These are phyloP conservation scores for Neobulgaria alba DNA, from an alignment of 2,329 filamentous ascomycete species.

Conservation along the genomic window DNA sequence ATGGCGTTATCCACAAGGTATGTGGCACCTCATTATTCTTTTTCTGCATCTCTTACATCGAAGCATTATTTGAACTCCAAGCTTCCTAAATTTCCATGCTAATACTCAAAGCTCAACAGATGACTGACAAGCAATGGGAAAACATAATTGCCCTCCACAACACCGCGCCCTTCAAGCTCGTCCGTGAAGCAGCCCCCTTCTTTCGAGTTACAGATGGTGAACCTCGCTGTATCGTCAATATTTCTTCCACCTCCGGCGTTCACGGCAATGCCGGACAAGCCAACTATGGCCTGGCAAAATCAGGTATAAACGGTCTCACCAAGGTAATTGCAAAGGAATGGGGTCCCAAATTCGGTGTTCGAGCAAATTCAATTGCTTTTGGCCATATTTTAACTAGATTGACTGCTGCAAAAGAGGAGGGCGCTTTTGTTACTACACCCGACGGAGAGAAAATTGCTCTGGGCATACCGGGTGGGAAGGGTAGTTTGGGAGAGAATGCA, in stretches of 20 bases:
- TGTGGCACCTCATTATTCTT: conserved; percentile 5
- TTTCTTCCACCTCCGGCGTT: conserved; percentile 71
- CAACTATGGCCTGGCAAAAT: conserved; percentile 82
- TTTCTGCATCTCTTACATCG: background rate
- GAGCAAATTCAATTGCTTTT: conserved; percentile 77
- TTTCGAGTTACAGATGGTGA: conserved; percentile 82
- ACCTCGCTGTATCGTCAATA: conserved; percentile 72
- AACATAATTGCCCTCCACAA: conserved; percentile 77
- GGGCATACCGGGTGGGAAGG: conserved; percentile 59
- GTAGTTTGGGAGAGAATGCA: conserved; percentile 32
- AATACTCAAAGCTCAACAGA: conserved; percentile 38
- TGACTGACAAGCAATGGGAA: conserved; percentile 86
- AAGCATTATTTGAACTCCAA: too few relatives aligned
- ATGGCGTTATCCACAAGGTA: conserved; percentile 81
- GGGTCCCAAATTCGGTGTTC: conserved; percentile 75
- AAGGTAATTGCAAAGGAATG: conserved; percentile 91
- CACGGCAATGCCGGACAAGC: conserved; percentile 87
- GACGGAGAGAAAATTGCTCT: conserved; percentile 67
- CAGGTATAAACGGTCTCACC: conserved; percentile 71
- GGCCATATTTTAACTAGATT: conserved; percentile 73
- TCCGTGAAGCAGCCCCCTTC: conserved; percentile 72
- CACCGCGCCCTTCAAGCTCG: conserved; percentile 77
- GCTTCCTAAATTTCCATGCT: too few relatives aligned
- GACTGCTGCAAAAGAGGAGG: conserved; percentile 77
- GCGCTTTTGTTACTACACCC: conserved; percentile 68